Evolutionary conservation across 2,329 filamentous ascomycete species (phyloP), one percentile per base, ranked within the genome.

Genomic region (Microdochium bolleyi): DNA sequence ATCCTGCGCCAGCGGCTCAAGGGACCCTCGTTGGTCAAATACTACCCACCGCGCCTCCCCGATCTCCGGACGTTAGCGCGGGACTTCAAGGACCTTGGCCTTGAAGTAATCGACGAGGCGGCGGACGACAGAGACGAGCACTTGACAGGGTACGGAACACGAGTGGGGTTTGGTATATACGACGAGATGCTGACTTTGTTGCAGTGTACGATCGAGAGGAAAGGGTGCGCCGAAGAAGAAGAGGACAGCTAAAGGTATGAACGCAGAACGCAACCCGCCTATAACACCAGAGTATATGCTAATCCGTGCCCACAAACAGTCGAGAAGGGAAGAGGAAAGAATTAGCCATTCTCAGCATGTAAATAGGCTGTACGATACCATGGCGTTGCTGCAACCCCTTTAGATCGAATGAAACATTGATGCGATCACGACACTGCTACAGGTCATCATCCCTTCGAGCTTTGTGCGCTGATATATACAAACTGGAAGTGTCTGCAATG

Each of bases 211-310:
- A 69, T 71, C 80, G 27, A 85, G 91, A 74, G 92, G 91, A 60
- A 96, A 97, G 77, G 86, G 86, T 52, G 82, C 87, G 48, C 91
- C 92, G 8, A 82, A 95, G 81, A 96, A 95, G 82, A 95, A 94
- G 79, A 85, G 77, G 65, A 84, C 77, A n/a, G 54, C 68, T 65
- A 68, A 62, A 57, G 64, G 68, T 67, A 69, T 61, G 63, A 56
- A 19, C 44, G 10, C 37, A 8, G n/a, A n/a, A 19, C 16, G 19
- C 37, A n/a, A n/a, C n/a, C n/a, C n/a, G n/a, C n/a, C n/a, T 41
- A 19, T n/a, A 8, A 11, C 8, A 5, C 7, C 8, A n/a, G n/a
- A 9, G 5, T 41, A n/a, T 7, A 46, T 46, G 55, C 61, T 64
- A 63, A 48, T 49, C 30, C 49, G 27, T 49, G 14, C 30, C 22